phyloP scores from a whole-genome alignment of 805 yeast genomes.

The Candida mattraensis region DNA sequence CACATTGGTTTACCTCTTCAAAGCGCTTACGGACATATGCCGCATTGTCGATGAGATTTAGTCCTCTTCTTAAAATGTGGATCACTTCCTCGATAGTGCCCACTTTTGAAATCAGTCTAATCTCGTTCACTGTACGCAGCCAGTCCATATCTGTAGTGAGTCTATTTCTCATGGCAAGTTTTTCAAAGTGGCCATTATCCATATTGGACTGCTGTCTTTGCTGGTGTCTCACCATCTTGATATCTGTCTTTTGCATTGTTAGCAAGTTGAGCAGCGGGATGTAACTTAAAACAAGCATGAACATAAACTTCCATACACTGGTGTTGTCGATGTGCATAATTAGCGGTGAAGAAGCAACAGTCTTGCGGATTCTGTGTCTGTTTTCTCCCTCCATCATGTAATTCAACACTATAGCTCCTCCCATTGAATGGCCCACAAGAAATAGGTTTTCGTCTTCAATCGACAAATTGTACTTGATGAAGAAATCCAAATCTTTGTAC shows the following conservation, averaged over 20 bases:
- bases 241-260: slow-evolving; percentile 8
- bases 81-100: slow-evolving; percentile 12
- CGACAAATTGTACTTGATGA: slow-evolving; percentile 8
- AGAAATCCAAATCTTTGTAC: slow-evolving; percentile 9
- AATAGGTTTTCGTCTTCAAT: slow-evolving; percentile 4
- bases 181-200: slow-evolving; percentile 2
- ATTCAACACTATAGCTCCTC: slow-evolving; percentile 11
- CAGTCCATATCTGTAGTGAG: slow-evolving; percentile 9
- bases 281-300: slow-evolving; percentile 9
- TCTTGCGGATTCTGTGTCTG: slow-evolving; percentile 6
- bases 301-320: slow-evolving; percentile 4
- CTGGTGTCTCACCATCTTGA: slow-evolving; percentile 3
- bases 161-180: slow-evolving; percentile 7
- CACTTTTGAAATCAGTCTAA: slow-evolving; percentile 9
- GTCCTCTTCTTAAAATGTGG: slow-evolving; percentile 9
- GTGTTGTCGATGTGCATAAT: slow-evolving; percentile 9
- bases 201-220: slow-evolving; percentile 4
- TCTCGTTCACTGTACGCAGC: slow-evolving; percentile 9
- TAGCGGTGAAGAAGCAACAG: slow-evolving; percentile 8
- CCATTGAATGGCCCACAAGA: slow-evolving; percentile 13
- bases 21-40: slow-evolving; percentile 1
- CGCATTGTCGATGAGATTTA: slow-evolving; percentile 1
- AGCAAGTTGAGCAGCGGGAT: slow-evolving; percentile 8
- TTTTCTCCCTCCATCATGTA: slow-evolving; percentile 8
- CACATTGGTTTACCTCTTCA: slow-evolving; percentile 1